Conservation (phyloP, 2,329 filamentous ascomycete species). For the Claviceps pazoutovae region DNA sequence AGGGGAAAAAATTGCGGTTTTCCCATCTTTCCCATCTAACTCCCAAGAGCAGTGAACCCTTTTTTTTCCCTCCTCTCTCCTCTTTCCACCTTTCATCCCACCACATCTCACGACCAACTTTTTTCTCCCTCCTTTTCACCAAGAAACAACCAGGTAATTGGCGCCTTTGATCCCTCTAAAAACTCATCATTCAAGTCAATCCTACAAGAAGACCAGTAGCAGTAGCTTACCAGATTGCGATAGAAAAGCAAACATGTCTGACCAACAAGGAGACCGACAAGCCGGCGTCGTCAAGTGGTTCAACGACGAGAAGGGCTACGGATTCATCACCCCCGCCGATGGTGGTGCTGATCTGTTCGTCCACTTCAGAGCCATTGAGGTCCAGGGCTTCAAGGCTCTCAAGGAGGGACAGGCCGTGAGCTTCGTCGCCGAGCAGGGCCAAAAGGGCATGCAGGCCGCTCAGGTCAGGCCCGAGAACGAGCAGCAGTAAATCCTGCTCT, state of each 20-base stretch:
- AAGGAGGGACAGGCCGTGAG: conserved; percentile 9
- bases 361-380: conserved; percentile 9
- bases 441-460: conserved; percentile 9
- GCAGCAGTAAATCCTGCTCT: not conserved
- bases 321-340: conserved; percentile 8
- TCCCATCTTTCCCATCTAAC: not conserved
- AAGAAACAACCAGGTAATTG: not conserved
- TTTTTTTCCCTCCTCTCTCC: not conserved
- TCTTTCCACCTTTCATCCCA: not conserved
- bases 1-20: not conserved
- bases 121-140: not conserved
- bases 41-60: not conserved
- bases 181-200: no score
- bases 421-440: conserved; percentile 7
- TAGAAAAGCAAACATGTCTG: conserved; percentile 6
- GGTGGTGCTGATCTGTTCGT: conserved; percentile 8
- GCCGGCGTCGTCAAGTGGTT: conserved; percentile 9
- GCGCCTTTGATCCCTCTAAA: not conserved
- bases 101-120: not conserved
- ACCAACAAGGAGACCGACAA: conserved; percentile 8
- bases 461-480: conserved; percentile 13
- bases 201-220: no score
- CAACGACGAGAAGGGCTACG: conserved; percentile 11
- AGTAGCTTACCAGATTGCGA: not conserved
- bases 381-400: conserved; percentile 8